Evolutionary conservation across 345 rosid species (phyloP).

Genomic region (Sapria himalayana): DNA sequence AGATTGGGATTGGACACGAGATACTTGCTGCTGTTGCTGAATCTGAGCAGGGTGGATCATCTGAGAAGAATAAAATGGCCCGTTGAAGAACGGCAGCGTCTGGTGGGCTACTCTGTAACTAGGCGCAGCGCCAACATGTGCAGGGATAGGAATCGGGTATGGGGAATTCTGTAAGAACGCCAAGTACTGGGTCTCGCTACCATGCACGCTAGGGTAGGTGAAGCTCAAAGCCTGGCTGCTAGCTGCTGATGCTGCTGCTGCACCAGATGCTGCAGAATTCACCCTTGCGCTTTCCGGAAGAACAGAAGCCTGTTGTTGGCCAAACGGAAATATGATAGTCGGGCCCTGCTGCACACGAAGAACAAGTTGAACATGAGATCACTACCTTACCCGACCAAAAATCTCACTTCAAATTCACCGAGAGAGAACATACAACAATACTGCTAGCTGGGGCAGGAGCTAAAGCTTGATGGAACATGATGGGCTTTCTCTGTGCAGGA

Average conservation of each 20-base stretch:
- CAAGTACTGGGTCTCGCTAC: slow-evolving; percentile 72
- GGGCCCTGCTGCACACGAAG: slow-evolving; percentile 46
- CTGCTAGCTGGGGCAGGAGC: slow-evolving; percentile 61
- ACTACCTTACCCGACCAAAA: neutral
- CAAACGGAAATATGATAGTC: slow-evolving; percentile 67
- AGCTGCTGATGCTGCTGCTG: slow-evolving; percentile 31
- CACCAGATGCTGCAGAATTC: slow-evolving; percentile 25
- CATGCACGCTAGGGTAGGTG: slow-evolving; percentile 58
- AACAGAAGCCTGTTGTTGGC: slow-evolving; percentile 67
- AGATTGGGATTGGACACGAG: slow-evolving; percentile 24
- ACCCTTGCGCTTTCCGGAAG: too few species aligned
- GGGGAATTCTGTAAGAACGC: slow-evolving; percentile 73
- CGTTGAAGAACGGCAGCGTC: slow-evolving; percentile 62
- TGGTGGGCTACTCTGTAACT: slow-evolving; percentile 58
- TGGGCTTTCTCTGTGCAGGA: slow-evolving; percentile 57
- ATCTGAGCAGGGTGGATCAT: slow-evolving; percentile 67
- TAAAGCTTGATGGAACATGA: slow-evolving; percentile 62
- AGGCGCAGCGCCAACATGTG: slow-evolving; percentile 66
- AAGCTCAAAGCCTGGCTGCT: slow-evolving; percentile 59
- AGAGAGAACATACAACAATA: slow-evolving; percentile 36
- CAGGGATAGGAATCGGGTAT: slow-evolving; percentile 64
- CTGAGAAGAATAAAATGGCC: slow-evolving; percentile 76
- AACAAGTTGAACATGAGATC: neutral
- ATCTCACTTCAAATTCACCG: neutral
- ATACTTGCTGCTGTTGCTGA: slow-evolving; percentile 37